These are phyloP conservation scores for Emydomyces testavorans DNA, from an alignment of 2,329 filamentous ascomycete genomes.

Conservation along the genomic window DNA sequence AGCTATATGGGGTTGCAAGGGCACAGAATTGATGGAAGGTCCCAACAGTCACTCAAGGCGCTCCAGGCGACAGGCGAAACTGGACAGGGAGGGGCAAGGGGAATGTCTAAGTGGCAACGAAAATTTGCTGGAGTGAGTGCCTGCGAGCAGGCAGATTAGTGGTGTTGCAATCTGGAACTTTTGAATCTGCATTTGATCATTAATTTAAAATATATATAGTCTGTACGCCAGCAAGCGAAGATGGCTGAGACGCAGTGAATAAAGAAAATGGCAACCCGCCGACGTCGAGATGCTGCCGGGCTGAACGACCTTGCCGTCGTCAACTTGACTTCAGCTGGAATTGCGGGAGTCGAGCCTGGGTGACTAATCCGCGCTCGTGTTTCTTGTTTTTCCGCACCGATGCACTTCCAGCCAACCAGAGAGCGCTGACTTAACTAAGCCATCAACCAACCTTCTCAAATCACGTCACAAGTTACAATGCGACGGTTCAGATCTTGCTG, in stretches of 20 bases:
- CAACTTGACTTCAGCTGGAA: neutral
- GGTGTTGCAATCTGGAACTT: no score
- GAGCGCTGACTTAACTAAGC: neutral
- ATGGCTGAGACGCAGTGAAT: neutral
- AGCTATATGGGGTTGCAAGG: neutral
- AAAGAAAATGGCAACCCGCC: neutral
- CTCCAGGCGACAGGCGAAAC: neutral
- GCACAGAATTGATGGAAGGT: conserved; percentile 1
- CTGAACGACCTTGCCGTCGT: conserved; percentile 1
- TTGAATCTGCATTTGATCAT: neutral
- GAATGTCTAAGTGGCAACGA: conserved; percentile 3
- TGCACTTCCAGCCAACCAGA: neutral
- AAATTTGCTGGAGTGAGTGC: neutral
- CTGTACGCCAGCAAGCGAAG: neutral
- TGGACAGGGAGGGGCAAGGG: neutral
- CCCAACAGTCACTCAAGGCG: neutral
- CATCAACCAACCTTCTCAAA: neutral
- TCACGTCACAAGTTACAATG: neutral
- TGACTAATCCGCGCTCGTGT: neutral
- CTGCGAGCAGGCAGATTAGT: neutral
- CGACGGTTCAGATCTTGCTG: no score
- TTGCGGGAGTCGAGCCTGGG: neutral
- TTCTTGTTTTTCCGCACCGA: neutral
- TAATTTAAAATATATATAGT: neutral
- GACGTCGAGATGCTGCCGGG: neutral